Evolutionary conservation across 176 grass and related monocot species (phyloP).

Genomic region (Carex parvula): DNA sequence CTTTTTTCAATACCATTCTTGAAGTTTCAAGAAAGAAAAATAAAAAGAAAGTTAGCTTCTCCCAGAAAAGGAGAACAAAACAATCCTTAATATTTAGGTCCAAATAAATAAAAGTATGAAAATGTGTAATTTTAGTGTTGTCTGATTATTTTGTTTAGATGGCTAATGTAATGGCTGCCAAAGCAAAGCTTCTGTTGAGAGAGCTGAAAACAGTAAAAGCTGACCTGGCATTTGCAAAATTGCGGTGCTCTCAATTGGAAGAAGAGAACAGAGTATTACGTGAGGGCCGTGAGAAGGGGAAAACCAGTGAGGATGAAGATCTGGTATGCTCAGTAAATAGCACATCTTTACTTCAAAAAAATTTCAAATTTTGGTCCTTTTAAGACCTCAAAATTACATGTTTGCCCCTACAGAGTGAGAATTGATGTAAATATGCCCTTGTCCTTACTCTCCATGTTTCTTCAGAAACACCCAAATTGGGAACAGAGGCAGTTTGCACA

Average conservation of each 20-base stretch:
- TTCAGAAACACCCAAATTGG: neutral
- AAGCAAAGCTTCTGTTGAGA: slow-evolving; percentile 78
- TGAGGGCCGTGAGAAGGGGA: slow-evolving; percentile 44
- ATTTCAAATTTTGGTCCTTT: neutral
- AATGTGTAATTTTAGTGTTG: neutral
- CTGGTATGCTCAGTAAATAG: slow-evolving; percentile 41
- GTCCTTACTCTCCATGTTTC: neutral
- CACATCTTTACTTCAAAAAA: neutral
- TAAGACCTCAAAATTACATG: neutral
- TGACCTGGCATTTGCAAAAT: slow-evolving; percentile 73
- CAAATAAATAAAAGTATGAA: neutral
- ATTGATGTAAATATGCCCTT: neutral
- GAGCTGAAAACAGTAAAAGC: slow-evolving; percentile 84
- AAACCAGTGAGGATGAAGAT: slow-evolving; percentile 74
- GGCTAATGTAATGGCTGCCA: slow-evolving; percentile 87
- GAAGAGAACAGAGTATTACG: slow-evolving; percentile 68
- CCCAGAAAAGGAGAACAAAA: neutral
- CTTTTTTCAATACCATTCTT: neutral
- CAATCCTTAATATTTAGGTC: neutral
- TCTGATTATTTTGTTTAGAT: slow-evolving; percentile 36
- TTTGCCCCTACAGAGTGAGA: neutral
- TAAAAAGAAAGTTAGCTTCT: neutral
- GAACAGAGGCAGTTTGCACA: neutral
- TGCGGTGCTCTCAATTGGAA: slow-evolving; percentile 86
- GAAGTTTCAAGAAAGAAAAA: neutral